phyloP scores from a whole-genome alignment of 1,284 basidiomycete genomes.

The Leccinum fallax region DNA sequence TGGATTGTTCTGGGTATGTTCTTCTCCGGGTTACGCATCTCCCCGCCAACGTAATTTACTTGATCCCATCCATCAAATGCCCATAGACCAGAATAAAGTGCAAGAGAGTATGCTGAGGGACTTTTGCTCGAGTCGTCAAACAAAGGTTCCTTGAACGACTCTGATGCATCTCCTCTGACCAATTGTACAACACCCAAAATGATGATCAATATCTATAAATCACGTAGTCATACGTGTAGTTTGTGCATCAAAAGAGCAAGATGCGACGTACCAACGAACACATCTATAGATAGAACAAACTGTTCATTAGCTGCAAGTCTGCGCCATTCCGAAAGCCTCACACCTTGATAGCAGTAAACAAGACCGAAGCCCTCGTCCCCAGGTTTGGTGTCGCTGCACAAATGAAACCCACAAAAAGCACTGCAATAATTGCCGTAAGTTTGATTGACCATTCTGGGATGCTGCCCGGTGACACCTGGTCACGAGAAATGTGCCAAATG shows the following conservation, averaged over 20 bases:
- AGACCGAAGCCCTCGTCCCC: slow-evolving; percentile 81
- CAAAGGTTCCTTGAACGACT: slow-evolving; percentile 63
- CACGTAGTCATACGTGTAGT: not conserved
- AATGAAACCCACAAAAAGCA: slow-evolving; percentile 71
- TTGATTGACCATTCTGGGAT: slow-evolving; percentile 95
- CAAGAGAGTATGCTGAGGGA: slow-evolving; percentile 87
- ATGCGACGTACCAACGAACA: slow-evolving; percentile 52
- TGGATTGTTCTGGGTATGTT: slow-evolving; percentile 93
- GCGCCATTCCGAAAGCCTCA: slow-evolving; percentile 14
- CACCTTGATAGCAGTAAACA: slow-evolving; percentile 88
- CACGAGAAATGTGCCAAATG: slow-evolving; percentile 65
- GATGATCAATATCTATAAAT: slow-evolving; percentile 63
- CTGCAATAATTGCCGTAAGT: slow-evolving; percentile 76
- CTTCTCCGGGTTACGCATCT: slow-evolving; percentile 82
- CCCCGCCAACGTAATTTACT: slow-evolving; percentile 89
- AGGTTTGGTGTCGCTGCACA: slow-evolving; percentile 81
- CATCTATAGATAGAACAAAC: slow-evolving; percentile 41
- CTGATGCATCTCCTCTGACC: slow-evolving; percentile 64
- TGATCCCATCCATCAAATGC: slow-evolving; percentile 96
- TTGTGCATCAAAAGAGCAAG: not conserved
- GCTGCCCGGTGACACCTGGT: slow-evolving; percentile 69
- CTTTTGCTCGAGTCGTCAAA: slow-evolving; percentile 79
- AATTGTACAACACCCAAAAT: slow-evolving; percentile 77
- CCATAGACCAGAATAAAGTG: slow-evolving; percentile 95
- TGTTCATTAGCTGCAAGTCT: slow-evolving; percentile 7